Evolutionary conservation across 176 grass and related monocot species (phyloP).

Genomic region (Avena atlantica): DNA sequence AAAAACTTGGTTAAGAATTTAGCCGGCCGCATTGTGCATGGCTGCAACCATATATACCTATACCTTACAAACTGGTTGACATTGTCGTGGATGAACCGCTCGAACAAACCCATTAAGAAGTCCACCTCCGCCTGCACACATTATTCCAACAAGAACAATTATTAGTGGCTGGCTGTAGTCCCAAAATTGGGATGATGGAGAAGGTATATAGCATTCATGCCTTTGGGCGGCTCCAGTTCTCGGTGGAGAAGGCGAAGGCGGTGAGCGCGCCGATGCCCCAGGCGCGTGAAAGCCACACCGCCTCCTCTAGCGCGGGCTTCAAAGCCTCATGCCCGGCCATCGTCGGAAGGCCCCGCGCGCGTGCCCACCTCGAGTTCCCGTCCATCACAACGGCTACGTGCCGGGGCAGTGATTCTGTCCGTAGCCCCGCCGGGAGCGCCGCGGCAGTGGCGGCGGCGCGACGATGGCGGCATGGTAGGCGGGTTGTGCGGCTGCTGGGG

Average conservation of each 20-base stretch:
- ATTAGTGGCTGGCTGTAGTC: too few relatives aligned
- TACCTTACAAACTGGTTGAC: background rate
- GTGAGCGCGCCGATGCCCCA: conserved; percentile 68
- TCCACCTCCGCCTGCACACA: background rate
- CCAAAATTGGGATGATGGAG: too few relatives aligned
- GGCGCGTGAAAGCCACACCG: conserved; percentile 45
- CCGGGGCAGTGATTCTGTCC: conserved; percentile 50
- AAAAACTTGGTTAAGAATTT: too few relatives aligned
- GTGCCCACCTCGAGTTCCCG: conserved; percentile 71
- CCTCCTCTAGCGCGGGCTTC: conserved; percentile 48
- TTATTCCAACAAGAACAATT: background rate
- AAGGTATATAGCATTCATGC: background rate
- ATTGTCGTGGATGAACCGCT: background rate
- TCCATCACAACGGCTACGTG: conserved; percentile 87
- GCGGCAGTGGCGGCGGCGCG: too few relatives aligned
- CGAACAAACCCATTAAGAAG: background rate
- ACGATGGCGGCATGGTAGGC: too few relatives aligned
- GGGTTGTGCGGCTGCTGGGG: too few relatives aligned
- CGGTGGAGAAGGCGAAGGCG: conserved; percentile 70
- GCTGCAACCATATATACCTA: background rate
- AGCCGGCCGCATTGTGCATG: too few relatives aligned
- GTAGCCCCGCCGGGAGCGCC: conserved; percentile 38
- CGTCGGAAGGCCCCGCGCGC: conserved; percentile 48
- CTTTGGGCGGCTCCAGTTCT: conserved; percentile 79
- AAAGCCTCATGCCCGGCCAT: conserved; percentile 57